Evolutionary conservation across 2,329 filamentous ascomycete genomes (phyloP).

Genomic region (Pleoardoris graminearum): DNA sequence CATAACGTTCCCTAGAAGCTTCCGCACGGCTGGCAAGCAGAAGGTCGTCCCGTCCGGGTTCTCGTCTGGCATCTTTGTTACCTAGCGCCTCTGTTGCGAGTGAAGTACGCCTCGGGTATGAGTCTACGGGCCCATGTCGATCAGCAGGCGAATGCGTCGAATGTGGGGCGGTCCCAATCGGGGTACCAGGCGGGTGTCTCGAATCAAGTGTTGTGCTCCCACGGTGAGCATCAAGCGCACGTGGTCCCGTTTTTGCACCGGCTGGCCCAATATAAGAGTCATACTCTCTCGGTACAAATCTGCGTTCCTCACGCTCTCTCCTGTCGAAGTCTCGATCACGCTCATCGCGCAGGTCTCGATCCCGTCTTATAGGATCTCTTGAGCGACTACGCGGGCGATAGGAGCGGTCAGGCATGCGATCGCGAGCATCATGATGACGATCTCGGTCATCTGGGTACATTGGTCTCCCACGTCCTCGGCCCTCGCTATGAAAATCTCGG

Average conservation of each 20-base stretch:
- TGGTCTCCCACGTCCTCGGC: conserved; percentile 50
- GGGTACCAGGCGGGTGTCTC: conserved; percentile 39
- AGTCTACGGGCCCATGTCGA: conserved; percentile 36
- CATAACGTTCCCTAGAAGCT: conserved; percentile 51
- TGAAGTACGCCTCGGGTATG: conserved; percentile 44
- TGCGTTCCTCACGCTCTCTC: conserved; percentile 47
- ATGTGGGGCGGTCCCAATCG: conserved; percentile 39
- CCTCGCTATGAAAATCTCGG: conserved; percentile 31
- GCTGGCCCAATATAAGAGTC: conserved; percentile 47
- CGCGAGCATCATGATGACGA: conserved; percentile 48
- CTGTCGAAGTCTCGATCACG: conserved; percentile 44
- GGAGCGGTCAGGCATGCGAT: conserved; percentile 45
- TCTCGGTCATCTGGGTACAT: conserved; percentile 56
- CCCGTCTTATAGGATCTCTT: conserved; percentile 60
- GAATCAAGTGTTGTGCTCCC: conserved; percentile 31
- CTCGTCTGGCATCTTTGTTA: conserved; percentile 41
- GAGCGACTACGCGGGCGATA: conserved; percentile 68
- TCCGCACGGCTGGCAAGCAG: conserved; percentile 52
- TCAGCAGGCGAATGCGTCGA: conserved; percentile 39
- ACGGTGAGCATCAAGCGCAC: conserved; percentile 38
- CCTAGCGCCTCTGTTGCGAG: conserved; percentile 38
- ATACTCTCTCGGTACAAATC: conserved; percentile 52
- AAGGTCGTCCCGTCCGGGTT: conserved; percentile 50
- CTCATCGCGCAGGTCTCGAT: conserved; percentile 50
- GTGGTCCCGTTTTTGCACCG: conserved; percentile 35